Evolutionary conservation across 2,329 filamentous ascomycete species (phyloP).

Genomic region (Teratosphaeria gauchensis): DNA sequence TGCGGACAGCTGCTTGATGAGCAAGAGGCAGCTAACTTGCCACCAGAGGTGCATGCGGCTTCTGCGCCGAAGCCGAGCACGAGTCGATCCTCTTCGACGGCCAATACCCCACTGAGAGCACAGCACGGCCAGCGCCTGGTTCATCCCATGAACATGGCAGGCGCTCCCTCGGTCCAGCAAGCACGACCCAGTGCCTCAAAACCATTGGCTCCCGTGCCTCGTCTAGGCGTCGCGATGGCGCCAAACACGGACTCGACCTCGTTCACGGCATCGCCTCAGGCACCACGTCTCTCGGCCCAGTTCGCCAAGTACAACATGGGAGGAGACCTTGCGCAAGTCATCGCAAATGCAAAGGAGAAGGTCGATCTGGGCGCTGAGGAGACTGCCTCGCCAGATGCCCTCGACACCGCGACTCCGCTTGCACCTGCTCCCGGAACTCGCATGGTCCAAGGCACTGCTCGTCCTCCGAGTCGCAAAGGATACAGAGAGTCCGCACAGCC

Average conservation of each 20-base stretch:
- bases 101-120: conserved; percentile 10
- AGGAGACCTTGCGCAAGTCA: conserved; percentile 27
- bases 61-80: conserved; percentile 7
- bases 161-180: neutral
- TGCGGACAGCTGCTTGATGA: conserved; percentile 76
- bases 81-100: conserved; percentile 8
- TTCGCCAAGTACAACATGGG: conserved; percentile 33
- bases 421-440: conserved; percentile 10
- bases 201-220: conserved; percentile 3
- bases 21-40: conserved; percentile 40
- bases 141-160: conserved; percentile 22
- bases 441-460: conserved; percentile 3
- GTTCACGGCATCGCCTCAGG: conserved; percentile 30
- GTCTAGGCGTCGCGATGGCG: neutral
- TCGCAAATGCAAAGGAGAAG: conserved; percentile 20
- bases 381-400: neutral
- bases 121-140: conserved; percentile 12
- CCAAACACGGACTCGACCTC: conserved; percentile 4
- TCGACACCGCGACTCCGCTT: conserved; percentile 16
- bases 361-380: conserved; percentile 24
- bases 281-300: conserved; percentile 33
- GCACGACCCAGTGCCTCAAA: conserved; percentile 7
- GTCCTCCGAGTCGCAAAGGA: conserved; percentile 12
- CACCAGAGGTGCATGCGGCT: conserved; percentile 16
- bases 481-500: conserved; percentile 7